Percentiles rank a stretch among this genome's conserved stretches.
Evolutionary conservation across 73 alveolate genomes (phyloP).

Genomic region (Tetrahymena malaccensis): DNA sequence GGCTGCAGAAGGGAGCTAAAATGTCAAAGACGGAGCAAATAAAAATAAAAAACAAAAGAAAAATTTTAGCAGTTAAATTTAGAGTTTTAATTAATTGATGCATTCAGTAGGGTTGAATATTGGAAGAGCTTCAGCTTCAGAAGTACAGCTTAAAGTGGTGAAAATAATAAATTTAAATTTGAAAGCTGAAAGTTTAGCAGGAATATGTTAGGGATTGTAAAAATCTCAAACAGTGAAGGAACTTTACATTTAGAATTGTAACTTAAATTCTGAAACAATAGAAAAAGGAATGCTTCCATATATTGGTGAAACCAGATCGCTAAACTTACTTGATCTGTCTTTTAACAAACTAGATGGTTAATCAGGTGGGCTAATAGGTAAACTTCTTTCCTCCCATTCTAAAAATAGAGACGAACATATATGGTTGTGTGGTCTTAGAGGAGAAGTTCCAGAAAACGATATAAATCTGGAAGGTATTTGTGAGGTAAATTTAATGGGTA

Average conservation of each 20-base stretch:
- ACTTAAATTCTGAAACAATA: slow-evolving; percentile 1
- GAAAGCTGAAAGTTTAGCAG: not conserved
- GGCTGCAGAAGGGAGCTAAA: not conserved
- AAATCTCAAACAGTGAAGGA: slow-evolving; percentile 23
- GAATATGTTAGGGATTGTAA: slow-evolving; percentile 3
- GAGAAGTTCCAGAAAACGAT: slow-evolving; percentile 20
- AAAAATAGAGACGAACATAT: slow-evolving; percentile 29
- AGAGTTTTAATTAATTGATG: not conserved
- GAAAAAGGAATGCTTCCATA: slow-evolving; percentile 18
- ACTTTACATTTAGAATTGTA: slow-evolving; percentile 11
- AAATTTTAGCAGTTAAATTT: not conserved
- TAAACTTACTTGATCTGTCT: slow-evolving; percentile 21
- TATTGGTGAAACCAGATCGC: not conserved
- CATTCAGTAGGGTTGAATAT: not conserved
- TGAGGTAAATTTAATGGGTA: slow-evolving; percentile 11
- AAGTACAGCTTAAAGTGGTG: not conserved
- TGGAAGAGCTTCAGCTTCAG: not conserved
- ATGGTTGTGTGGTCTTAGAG: slow-evolving; percentile 39
- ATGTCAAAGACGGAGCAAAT: not conserved
- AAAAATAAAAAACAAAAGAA: not conserved
- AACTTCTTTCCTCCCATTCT: slow-evolving; percentile 27
- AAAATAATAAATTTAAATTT: not conserved
- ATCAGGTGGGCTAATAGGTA: slow-evolving; percentile 34
- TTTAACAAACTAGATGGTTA: slow-evolving; percentile 16
- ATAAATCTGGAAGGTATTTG: slow-evolving; percentile 20